phyloP scores from a whole-genome alignment of 768 basidiomycete genomes.

The Termitomyces sp. region DNA sequence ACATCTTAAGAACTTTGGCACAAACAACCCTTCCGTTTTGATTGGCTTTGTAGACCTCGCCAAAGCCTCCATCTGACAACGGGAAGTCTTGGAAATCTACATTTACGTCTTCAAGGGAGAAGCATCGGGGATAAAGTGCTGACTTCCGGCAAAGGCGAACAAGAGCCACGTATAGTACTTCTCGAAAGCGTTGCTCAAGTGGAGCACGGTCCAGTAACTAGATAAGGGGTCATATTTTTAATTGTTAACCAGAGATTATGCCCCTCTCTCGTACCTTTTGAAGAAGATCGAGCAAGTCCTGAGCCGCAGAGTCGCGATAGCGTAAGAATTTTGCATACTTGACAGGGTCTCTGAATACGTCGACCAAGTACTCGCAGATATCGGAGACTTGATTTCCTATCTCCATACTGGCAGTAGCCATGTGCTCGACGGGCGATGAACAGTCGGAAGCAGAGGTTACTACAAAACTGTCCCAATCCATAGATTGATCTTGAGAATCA shows the following conservation, averaged over 20 bases:
- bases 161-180: slow-evolving; percentile 15
- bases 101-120: slow-evolving; percentile 13
- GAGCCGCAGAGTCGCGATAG: slow-evolving; percentile 13
- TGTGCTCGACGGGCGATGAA: not conserved
- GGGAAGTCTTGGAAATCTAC: slow-evolving; percentile 1
- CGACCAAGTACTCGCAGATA: slow-evolving; percentile 10
- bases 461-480: slow-evolving; percentile 7
- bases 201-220: slow-evolving; percentile 16
- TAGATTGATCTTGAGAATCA: not conserved
- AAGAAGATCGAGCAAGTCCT: slow-evolving; percentile 19
- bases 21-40: slow-evolving; percentile 17
- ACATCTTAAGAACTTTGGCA: slow-evolving; percentile 22
- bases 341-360: slow-evolving; percentile 13
- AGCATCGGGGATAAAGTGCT: slow-evolving; percentile 22
- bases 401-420: not conserved
- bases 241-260: slow-evolving; percentile 1
- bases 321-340: slow-evolving; percentile 15
- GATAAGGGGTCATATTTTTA: not conserved
- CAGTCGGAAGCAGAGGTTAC: slow-evolving; percentile 2
- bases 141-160: slow-evolving; percentile 20
- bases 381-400: slow-evolving; percentile 5
- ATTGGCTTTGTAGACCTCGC: slow-evolving; percentile 23
- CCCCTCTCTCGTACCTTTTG: slow-evolving; percentile 17
- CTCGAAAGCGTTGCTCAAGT: slow-evolving; percentile 9
- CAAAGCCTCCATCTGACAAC: slow-evolving; percentile 20